Conservation (phyloP, 352 stramenopile species). For the Phytophthora sp. region DNA sequence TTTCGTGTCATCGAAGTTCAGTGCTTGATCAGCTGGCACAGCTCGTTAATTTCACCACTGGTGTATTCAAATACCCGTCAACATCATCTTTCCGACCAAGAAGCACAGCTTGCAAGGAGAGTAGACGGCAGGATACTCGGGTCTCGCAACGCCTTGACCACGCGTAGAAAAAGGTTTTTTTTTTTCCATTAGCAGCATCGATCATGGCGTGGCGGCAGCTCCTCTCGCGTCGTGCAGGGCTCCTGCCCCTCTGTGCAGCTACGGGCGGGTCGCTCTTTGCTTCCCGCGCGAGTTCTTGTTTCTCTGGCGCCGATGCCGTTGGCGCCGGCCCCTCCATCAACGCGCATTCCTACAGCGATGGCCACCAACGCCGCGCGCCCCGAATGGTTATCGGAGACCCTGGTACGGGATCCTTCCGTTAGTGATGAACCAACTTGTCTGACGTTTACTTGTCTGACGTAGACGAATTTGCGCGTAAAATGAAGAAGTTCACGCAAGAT, state of each 20-base stretch:
- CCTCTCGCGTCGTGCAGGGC: not conserved
- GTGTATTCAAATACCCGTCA: too few species aligned
- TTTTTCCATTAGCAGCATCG: constrained; percentile 70
- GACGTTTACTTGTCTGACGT: too few species aligned
- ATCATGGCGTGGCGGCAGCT: constrained; percentile 12
- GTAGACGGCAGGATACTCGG: too few species aligned
- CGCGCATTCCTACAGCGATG: constrained; percentile 26
- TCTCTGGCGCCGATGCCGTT: constrained; percentile 9
- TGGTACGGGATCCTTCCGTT: constrained; percentile 23
- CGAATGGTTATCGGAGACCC: constrained; percentile 45
- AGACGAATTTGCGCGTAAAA: constrained; percentile 77
- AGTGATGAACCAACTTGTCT: not conserved
- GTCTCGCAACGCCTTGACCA: too few species aligned
- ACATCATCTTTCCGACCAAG: too few species aligned
- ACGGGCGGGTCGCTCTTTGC: constrained; percentile 10
- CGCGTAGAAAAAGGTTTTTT: too few species aligned
- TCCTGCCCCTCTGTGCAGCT: constrained; percentile 15
- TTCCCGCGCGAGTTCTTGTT: not conserved
- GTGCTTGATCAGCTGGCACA: too few species aligned
- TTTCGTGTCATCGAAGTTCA: too few species aligned
- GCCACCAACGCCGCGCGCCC: constrained; percentile 14
- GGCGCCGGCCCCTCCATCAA: constrained; percentile 1
- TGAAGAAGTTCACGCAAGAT: constrained; percentile 71
- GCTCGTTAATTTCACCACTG: too few species aligned
- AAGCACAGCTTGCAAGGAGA: too few species aligned